phyloP scores from a whole-genome alignment of 345 rosid species.

The Barbarea vulgaris region DNA sequence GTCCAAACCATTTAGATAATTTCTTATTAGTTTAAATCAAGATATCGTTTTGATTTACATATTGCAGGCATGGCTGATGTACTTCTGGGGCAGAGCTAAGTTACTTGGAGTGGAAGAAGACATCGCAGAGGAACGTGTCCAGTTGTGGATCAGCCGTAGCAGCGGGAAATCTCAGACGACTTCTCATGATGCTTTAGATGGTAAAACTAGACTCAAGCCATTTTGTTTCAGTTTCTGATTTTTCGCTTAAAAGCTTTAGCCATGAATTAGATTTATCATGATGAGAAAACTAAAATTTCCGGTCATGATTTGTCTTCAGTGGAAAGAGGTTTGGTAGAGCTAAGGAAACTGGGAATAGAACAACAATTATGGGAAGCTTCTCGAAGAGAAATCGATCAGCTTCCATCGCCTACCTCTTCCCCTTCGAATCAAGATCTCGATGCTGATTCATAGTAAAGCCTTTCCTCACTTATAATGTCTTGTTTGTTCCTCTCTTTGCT shows the following conservation, averaged over 20 bases:
- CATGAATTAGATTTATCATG: not conserved
- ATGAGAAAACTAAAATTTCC: not conserved
- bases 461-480: not conserved
- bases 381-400: constrained; percentile 64
- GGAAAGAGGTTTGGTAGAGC: constrained; percentile 75
- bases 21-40: not conserved
- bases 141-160: constrained; percentile 68
- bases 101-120: constrained; percentile 75
- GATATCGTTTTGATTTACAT: not conserved
- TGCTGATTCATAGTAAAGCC: constrained; percentile 37
- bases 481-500: not conserved
- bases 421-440: constrained; percentile 38
- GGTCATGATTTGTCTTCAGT: constrained; percentile 45
- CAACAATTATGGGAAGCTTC: constrained; percentile 96
- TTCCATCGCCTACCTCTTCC: constrained; percentile 33
- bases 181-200: constrained; percentile 81
- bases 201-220: constrained; percentile 41
- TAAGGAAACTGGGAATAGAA: constrained; percentile 85
- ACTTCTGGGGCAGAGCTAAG: constrained; percentile 89
- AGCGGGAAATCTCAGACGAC: constrained; percentile 54
- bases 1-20: not conserved
- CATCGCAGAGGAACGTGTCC: constrained; percentile 78
- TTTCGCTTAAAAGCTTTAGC: not conserved
- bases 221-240: not conserved
- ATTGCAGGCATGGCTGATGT: constrained; percentile 82